Base-by-base conservation (phyloP, 805 yeast genomes). In the Monosporozyma siamensis region DNA sequence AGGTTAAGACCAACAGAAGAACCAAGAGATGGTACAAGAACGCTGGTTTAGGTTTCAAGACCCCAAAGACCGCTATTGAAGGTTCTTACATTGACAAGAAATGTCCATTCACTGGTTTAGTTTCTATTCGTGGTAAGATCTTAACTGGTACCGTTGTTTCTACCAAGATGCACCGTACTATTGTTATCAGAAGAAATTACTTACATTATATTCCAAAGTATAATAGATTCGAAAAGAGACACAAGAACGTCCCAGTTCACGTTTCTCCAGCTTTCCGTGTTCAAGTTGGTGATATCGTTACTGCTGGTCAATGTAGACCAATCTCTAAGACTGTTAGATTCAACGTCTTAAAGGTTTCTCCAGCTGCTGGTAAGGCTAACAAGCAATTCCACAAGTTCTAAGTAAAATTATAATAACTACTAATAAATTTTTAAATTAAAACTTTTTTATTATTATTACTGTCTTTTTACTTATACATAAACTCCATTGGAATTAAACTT, bases 181-280 rank as follows among this genome's bases (percentile, higher is more conserved):
- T 92, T 78, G 83, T 92, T 72, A 85, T 92, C 79, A 89, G 98
- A 83, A 90, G 99, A 79, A 97, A 92, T 71, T 92, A 92, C 94
- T 86, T 92, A 72, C 99, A 92, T 80, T 92, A 87, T 79, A 85
- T 92, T 73, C 95, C 97, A 75, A 92, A 92, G 83, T 92, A 92
- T 80, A 92, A 90, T 95, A 89, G 99, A 85, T 92, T 88, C 86
- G 99, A 92, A 80, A 92, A 92, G 86, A 88, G 99, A 80, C 99
- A 92, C 86, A 92, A 92, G 92, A 92, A 92, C 83, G 80, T 92
- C 55, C 94, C 99, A 71, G 99, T 96, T 66, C 99, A 92, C 79
- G 86, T 92, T 67, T 90, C 97, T 59, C 99, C 99, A 77, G 97
- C 97, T 74, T 92, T 92, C 97, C 94, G 99, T 78, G 96, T 90